Evolutionary conservation across 176 grass and related monocot genomes (phyloP), one percentile per base, ranked within the genome.

Genomic region (Ampelocalamus luodianensis): DNA sequence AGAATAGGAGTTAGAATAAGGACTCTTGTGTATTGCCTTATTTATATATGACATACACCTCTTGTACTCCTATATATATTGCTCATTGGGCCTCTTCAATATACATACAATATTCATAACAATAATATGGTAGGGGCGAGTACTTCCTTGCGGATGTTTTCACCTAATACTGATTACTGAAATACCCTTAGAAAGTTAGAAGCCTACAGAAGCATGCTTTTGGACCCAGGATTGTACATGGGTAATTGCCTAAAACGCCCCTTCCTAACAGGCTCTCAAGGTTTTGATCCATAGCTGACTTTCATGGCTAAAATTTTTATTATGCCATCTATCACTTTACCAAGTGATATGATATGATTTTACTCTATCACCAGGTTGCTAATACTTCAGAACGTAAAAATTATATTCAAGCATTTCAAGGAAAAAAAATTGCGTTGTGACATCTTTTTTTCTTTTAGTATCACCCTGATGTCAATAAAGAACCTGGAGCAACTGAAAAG

Each of bases 401-500:
- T 64, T 82, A 68, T 27, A n/a, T 63, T 60, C 0, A 11, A 17
- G 7, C 15, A 22, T 81, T 44, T 39, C n/a, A 51, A 36, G 67
- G 3, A 45, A 14, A 60, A 62, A 82, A 37, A 20, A n/a, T 77
- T 18, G 29, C 26, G 44, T 50, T 79, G 32, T 75, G 80, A 74
- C 10, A 72, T 56, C 10, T 27, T 65, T 24, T 10, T 75, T 85
- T 6, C 45, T n/a, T 71, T 54, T 54, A 58, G 96, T 98, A 94
- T 81, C 96, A 98, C 65, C 96, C 96, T 92, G 96, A 98, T 84
- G 96, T 98, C 27, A 98, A 95, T 76, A 98, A 98, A 65, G 79
- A 98, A 71, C 88, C 96, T 89, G 96, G 96, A 79, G 91, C 96
- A 71, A 98, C 89, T 56, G 96, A 98, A 73, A 98, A 98, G 61